A percentile compares a stretch with the other conserved stretches of the same genome.
These are phyloP conservation scores for Tillandsia leiboldiana DNA, from an alignment of 176 grass and related monocot genomes.

Conservation along the genomic window DNA sequence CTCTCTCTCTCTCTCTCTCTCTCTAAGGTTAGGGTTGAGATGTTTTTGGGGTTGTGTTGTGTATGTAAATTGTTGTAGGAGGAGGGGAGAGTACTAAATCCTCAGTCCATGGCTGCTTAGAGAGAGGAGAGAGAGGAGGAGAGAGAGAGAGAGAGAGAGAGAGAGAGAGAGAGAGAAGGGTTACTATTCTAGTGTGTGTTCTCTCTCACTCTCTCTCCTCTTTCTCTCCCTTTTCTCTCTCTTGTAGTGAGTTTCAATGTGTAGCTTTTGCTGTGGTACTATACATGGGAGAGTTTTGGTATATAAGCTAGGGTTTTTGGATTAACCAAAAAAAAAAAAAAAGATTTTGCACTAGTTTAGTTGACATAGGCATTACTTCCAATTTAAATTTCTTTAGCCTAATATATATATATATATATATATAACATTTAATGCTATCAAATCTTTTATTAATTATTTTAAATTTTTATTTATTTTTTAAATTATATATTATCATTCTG, in stretches of 20 bases:
- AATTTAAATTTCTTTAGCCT: background rate
- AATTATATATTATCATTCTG: no score
- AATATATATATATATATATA: no score
- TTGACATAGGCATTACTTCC: background rate
- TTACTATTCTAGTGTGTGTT: background rate
- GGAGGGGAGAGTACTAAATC: background rate
- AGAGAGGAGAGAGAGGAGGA: conserved; percentile 12
- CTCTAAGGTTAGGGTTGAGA: background rate
- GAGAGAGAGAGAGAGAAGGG: background rate
- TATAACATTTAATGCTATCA: no score
- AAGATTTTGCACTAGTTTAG: background rate
- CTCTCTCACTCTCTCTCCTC: no score
- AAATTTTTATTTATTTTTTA: no score
- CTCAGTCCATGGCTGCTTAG: background rate
- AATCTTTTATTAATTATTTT: no score
- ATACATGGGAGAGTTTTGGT: background rate
- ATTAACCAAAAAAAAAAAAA: background rate
- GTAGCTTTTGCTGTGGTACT: background rate
- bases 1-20: background rate
- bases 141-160: conserved; percentile 11
- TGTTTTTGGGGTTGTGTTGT: background rate
- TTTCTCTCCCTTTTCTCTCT: background rate
- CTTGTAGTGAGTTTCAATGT: background rate
- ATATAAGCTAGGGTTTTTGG: background rate
- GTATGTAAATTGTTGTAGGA: background rate